phyloP scores from a whole-genome alignment of 169 alveolate species.

The Perkinsus olseni region DNA sequence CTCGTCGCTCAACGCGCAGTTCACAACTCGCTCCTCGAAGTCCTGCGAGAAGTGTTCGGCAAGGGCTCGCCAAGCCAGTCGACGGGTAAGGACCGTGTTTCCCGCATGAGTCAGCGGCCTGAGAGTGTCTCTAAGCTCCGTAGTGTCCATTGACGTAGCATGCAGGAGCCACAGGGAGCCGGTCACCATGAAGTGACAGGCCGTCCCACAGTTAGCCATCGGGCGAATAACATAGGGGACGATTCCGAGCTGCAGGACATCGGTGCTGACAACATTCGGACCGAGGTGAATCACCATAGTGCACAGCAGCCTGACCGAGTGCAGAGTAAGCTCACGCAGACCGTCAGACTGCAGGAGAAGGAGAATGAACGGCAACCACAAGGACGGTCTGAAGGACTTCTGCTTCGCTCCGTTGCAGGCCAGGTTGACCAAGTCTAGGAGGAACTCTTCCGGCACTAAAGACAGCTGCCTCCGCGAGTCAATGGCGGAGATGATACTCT shows the following conservation, averaged over 20 bases:
- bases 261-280: not conserved
- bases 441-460: not conserved
- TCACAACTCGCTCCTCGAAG: not conserved
- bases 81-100: not conserved
- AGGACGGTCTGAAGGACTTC: not conserved
- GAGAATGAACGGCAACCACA: not conserved
- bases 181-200: not conserved
- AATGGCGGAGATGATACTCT: not conserved
- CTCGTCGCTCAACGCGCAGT: not conserved
- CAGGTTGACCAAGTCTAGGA: not conserved
- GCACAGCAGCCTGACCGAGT: not conserved
- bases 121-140: not conserved
- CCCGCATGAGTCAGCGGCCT: not conserved
- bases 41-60: not conserved
- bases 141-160: not conserved
- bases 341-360: not conserved
- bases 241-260: not conserved
- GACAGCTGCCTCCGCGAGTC: not conserved
- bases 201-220: not conserved
- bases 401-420: not conserved
- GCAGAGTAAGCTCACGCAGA: not conserved
- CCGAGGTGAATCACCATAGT: not conserved
- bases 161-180: not conserved
- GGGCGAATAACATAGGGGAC: not conserved
- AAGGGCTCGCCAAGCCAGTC: not conserved